Base-by-base conservation (phyloP, 106 monocot genomes). In the Dendrobium nobile region DNA sequence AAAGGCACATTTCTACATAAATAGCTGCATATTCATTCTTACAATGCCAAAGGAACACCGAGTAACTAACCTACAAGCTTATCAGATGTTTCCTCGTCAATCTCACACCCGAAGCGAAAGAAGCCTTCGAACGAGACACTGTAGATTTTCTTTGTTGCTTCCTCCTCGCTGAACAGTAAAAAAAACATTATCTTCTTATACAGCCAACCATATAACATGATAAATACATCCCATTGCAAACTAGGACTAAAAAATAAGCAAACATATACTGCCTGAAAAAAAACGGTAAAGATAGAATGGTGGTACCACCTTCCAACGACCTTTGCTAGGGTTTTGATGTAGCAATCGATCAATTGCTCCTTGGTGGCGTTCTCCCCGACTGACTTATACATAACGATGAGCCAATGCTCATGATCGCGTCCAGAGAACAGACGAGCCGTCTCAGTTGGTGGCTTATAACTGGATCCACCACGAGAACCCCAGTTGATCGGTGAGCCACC, bases 71-170 rank as follows among this genome's bases (percentile, higher is more conserved):
- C 95, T 92, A 91, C 93, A 73, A 95, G 91, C 79, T 93, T 93
- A 77, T 85, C 89, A 1, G 92, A 95, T 28, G 91, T 95, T 68
- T 93, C 95, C 80, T 93, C 93, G 58, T 91, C 90, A 79, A 95
- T 88, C 70, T 92, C 92, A 77, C 95, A 95, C 51, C 92, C 93
- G 82, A 93, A 95, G 67, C 92, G 91, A 80, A 92, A 95, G 82
- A 93, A 95, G 0, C 91, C 83, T 84, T 93, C 92, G 78, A 92
- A 95, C 2, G 93, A 96, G 3, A 96, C 93, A 87, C 93, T 96
- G 58, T 96, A 96, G 3, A 93, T 96, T 75, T 85, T 91, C 89
- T 85, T 89, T 67, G 88, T 96, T 42, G 95, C 95, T 84, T 93
- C 95, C 79, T 96, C 95, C 80, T 96, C 89, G 11, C 95, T 96